Percentiles rank a stretch among this genome's conserved stretches.
Conservation (phyloP, 805 yeast genomes). For the Cyberlindnera petersonii region DNA sequence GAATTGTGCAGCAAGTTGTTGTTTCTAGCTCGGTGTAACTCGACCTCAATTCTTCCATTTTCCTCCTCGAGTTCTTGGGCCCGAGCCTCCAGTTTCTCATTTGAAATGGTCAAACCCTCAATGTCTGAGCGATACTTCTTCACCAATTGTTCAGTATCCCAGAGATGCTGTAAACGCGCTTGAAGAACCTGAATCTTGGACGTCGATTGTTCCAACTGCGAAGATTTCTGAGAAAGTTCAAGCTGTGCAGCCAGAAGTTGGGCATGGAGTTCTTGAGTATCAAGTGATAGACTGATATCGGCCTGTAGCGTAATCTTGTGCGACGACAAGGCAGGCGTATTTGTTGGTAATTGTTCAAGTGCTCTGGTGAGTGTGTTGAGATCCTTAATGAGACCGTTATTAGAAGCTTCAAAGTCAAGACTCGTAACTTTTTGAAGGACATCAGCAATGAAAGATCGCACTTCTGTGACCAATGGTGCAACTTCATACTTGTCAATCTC, state of each 20-base stretch:
- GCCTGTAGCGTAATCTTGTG: neutral
- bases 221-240: neutral
- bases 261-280: neutral
- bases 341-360: neutral
- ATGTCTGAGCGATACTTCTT: constrained; percentile 25
- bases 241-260: neutral
- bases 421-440: neutral
- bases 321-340: constrained; percentile 1
- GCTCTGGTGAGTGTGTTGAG: neutral
- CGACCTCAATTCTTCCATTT: constrained; percentile 25
- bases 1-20: constrained; percentile 25
- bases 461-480: neutral
- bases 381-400: neutral
- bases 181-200: constrained; percentile 44
- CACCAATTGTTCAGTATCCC: constrained; percentile 28
- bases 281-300: neutral
- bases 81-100: constrained; percentile 12
- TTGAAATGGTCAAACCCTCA: constrained; percentile 12
- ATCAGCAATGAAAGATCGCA: neutral
- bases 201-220: constrained; percentile 38
- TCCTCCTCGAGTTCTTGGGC: constrained; percentile 20
- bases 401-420: constrained; percentile 2
- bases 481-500: constrained; percentile 4
- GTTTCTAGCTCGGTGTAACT: constrained; percentile 29
- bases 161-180: constrained; percentile 36